Percentiles rank a stretch among this genome's conserved stretches.
Conservation (phyloP, 2,329 filamentous ascomycete genomes). For the Hymenoscyphus infarciens region DNA sequence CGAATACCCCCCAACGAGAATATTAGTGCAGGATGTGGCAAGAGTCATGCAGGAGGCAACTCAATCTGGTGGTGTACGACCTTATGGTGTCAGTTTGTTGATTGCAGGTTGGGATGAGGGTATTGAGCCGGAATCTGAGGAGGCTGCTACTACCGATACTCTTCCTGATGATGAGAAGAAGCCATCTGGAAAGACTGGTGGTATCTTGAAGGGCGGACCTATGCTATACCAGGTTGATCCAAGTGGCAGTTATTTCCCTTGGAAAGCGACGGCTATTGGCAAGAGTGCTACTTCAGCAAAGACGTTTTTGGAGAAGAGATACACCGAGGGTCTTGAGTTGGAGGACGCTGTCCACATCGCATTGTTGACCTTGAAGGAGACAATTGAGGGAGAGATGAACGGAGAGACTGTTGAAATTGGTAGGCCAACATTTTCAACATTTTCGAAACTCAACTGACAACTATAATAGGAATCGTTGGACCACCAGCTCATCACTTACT, state of each 20-base stretch:
- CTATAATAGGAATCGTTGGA: slow-evolving; percentile 76
- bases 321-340: slow-evolving; percentile 93
- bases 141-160: slow-evolving; percentile 50
- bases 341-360: slow-evolving; percentile 99
- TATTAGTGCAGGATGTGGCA: slow-evolving; percentile 97
- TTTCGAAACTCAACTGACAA: slow-evolving; percentile 22
- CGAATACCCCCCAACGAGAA: slow-evolving; percentile 98
- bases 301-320: slow-evolving; percentile 98
- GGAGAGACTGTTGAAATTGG: slow-evolving; percentile 98
- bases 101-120: slow-evolving; percentile 98
- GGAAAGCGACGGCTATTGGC: slow-evolving; percentile 98
- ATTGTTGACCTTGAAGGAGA: slow-evolving; percentile 94
- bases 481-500: slow-evolving; percentile 90
- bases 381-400: slow-evolving; percentile 99
- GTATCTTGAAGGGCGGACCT: slow-evolving; percentile 90
- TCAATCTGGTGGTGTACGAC: slow-evolving; percentile 93
- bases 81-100: slow-evolving; percentile 92
- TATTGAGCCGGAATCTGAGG: slow-evolving; percentile 77
- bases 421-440: slow-evolving; percentile 43
- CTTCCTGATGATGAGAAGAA: slow-evolving; percentile 65
- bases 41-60: slow-evolving; percentile 98
- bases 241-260: slow-evolving; percentile 98
- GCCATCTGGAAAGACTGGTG: slow-evolving; percentile 81
- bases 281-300: slow-evolving; percentile 98
- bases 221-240: slow-evolving; percentile 99